Conservation (phyloP, 78 protist genomes). For the Protostelium mycophagum region DNA sequence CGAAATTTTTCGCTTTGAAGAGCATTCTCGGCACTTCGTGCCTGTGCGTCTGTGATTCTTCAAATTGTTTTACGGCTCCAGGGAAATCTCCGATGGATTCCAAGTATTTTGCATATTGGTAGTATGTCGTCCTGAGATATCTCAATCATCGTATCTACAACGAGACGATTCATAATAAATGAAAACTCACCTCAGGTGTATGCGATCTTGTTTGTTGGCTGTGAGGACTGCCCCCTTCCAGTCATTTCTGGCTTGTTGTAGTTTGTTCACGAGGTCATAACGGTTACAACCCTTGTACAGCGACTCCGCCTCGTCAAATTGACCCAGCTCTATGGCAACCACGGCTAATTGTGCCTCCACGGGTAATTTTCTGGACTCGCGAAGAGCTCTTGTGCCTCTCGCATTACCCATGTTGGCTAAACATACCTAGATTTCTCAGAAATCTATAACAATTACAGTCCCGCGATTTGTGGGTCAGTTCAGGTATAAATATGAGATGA, state of each 20-base stretch:
- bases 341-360: conserved; percentile 61
- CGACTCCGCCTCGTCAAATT: conserved; percentile 50
- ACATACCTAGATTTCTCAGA: conserved; percentile 29
- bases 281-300: conserved; percentile 42
- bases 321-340: conserved; percentile 69
- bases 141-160: background rate
- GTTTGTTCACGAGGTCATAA: conserved; percentile 52
- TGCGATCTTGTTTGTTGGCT: conserved; percentile 41
- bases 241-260: conserved; percentile 30
- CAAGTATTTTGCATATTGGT: conserved; percentile 15
- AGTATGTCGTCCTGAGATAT: conserved; percentile 11
- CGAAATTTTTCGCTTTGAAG: background rate
- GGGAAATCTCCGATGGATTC: conserved; percentile 39
- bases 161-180: background rate
- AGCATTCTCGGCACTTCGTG: conserved; percentile 70
- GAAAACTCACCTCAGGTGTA: conserved; percentile 48
- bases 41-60: conserved; percentile 20
- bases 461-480: too few species aligned
- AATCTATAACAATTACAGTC: too few species aligned
- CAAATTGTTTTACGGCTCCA: conserved; percentile 22
- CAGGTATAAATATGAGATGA: too few species aligned
- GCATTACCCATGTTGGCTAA: conserved; percentile 68
- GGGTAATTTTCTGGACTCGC: conserved; percentile 25
- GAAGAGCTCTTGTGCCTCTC: conserved; percentile 32
- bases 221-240: background rate